Percentiles rank a stretch among this genome's conserved stretches.
Evolutionary conservation across 768 basidiomycete species (phyloP).

Genomic region (Macrocybe gigantea): DNA sequence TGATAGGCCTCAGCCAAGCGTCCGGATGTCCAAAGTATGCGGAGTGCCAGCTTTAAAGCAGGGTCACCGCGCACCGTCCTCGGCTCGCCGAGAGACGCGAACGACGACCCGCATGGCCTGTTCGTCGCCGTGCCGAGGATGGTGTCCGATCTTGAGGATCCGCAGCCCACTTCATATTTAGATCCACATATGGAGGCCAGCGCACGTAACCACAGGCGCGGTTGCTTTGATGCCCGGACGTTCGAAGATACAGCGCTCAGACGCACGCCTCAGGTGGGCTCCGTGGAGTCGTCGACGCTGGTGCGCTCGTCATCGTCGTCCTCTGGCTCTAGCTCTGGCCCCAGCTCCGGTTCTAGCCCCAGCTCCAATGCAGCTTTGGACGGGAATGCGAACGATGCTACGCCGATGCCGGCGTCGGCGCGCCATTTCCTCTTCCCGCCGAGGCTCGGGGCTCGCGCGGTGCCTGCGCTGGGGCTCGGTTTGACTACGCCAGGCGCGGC

Average conservation of each 20-base stretch:
- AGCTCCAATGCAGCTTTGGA: too few species aligned
- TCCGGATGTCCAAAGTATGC: neutral
- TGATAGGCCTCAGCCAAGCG: slow-evolving; percentile 11
- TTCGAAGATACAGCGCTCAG: slow-evolving; percentile 24
- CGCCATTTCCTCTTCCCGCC: slow-evolving; percentile 22
- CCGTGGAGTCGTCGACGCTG: too few species aligned
- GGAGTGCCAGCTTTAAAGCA: slow-evolving; percentile 4
- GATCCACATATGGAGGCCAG: slow-evolving; percentile 19
- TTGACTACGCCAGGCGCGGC: neutral
- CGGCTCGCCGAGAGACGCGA: slow-evolving; percentile 49
- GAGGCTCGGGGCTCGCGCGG: slow-evolving; percentile 17
- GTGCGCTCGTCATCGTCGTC: neutral
- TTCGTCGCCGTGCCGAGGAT: slow-evolving; percentile 15
- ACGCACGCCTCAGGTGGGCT: slow-evolving; percentile 37
- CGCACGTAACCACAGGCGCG: slow-evolving; percentile 42
- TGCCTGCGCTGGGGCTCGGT: slow-evolving; percentile 33
- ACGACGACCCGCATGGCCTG: slow-evolving; percentile 16
- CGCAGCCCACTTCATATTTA: slow-evolving; percentile 21
- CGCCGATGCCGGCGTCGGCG: slow-evolving; percentile 23
- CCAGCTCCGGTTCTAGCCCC: slow-evolving; percentile 6
- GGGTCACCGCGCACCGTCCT: slow-evolving; percentile 15
- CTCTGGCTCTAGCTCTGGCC: neutral
- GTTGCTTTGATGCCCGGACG: slow-evolving; percentile 42
- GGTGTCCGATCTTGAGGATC: slow-evolving; percentile 1
- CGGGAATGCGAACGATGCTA: slow-evolving; percentile 10